phyloP scores from a whole-genome alignment of 1,139 yeast species.

The Kodamaea arcana region DNA sequence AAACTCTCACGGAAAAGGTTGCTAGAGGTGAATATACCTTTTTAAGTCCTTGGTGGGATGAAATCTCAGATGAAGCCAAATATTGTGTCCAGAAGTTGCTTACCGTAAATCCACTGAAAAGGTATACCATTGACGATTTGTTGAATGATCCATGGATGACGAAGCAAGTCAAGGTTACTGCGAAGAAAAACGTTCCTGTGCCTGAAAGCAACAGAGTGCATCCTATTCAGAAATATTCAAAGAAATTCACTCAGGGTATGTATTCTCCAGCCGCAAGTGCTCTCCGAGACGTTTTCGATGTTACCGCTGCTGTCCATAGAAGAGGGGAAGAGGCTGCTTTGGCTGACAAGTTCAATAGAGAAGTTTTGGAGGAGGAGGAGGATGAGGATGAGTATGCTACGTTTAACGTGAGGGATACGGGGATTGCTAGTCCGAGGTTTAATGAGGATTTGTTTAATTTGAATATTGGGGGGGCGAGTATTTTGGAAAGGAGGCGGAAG shows the following conservation, averaged over 20 bases:
- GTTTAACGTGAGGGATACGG: constrained; percentile 1
- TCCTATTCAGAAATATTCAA: constrained; percentile 17
- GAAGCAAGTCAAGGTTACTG: constrained; percentile 12
- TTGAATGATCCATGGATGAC: constrained; percentile 82
- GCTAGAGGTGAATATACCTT: constrained; percentile 56
- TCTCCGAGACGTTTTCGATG: constrained; percentile 91
- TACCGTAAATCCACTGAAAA: constrained; percentile 74
- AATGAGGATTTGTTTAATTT: constrained; percentile 54
- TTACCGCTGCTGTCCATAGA: constrained; percentile 90
- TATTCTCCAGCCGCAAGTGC: constrained; percentile 92
- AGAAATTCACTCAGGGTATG: constrained; percentile 22
- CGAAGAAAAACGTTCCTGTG: background rate
- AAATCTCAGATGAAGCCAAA: constrained; percentile 50
- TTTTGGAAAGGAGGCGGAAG: constrained; percentile 67
- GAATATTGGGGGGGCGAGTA: constrained; percentile 73
- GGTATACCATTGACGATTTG: constrained; percentile 77
- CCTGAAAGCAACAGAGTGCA: constrained; percentile 2
- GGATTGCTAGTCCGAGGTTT: constrained; percentile 15
- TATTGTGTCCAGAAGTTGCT: constrained; percentile 69
- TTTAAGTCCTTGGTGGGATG: constrained; percentile 64
- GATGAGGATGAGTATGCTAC: constrained; percentile 27
- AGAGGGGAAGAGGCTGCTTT: constrained; percentile 79
- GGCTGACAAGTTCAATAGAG: constrained; percentile 25
- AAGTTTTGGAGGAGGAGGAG: constrained; percentile 34
- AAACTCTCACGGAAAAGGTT: constrained; percentile 55